Evolutionary conservation across 495 filamentous ascomycete species (phyloP).

Genomic region (Cercophora newfieldiana): DNA sequence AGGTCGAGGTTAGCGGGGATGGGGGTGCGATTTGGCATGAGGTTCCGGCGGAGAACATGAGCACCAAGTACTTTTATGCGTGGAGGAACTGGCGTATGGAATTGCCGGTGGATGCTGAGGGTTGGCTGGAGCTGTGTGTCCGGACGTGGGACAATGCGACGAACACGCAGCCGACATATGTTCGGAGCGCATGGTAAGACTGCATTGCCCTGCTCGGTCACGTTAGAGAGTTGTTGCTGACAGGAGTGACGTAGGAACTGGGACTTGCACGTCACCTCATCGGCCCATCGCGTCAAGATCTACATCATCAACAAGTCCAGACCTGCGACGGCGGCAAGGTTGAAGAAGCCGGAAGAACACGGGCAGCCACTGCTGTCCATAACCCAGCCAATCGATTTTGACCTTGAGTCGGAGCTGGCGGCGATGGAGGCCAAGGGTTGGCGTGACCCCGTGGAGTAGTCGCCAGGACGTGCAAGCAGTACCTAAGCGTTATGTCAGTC

Average conservation of each 20-base stretch:
- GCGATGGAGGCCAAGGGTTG: constrained; percentile 48
- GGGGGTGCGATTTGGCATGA: constrained; percentile 61
- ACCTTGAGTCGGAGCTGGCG: constrained; percentile 44
- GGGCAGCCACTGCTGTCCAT: constrained; percentile 51
- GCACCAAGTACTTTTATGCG: constrained; percentile 54
- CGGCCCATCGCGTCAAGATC: constrained; percentile 61
- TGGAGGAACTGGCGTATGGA: constrained; percentile 57
- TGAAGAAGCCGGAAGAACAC: constrained; percentile 51
- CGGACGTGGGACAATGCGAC: constrained; percentile 61
- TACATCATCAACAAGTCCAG: constrained; percentile 62
- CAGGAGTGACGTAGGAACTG: constrained; percentile 44
- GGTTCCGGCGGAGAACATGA: constrained; percentile 48
- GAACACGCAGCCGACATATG: constrained; percentile 45
- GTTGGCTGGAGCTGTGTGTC: constrained; percentile 59
- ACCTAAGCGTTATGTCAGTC: no score
- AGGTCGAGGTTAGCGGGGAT: constrained; percentile 58
- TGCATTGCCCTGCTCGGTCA: no score
- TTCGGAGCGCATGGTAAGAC: constrained; percentile 36
- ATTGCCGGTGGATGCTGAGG: constrained; percentile 57
- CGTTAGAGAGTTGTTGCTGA: no score
- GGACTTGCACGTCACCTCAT: constrained; percentile 68
- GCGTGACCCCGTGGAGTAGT: constrained; percentile 39
- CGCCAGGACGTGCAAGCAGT: no score
- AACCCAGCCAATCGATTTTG: constrained; percentile 50
- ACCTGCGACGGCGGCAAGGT: constrained; percentile 46